These are phyloP conservation scores for Petasospora rhodanensis DNA, from an alignment of 1,139 yeast species.

Conservation along the genomic window DNA sequence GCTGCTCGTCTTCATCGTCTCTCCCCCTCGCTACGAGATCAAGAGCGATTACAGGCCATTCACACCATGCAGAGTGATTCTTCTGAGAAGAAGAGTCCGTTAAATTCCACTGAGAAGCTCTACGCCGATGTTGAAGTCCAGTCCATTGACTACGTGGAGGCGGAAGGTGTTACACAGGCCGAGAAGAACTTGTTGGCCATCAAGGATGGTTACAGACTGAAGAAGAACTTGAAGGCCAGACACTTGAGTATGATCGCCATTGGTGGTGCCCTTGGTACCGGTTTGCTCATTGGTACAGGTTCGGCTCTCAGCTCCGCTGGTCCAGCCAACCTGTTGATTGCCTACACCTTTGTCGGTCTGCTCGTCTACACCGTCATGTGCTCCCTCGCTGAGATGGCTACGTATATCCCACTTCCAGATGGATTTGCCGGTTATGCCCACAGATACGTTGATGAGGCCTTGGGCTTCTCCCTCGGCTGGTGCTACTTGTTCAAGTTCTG, in stretches of 20 bases:
- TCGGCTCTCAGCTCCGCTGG: conserved; percentile 58
- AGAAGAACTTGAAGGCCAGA: conserved; percentile 54
- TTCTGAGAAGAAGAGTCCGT: too few relatives aligned
- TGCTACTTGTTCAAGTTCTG: conserved; percentile 89
- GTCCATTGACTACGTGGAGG: too few relatives aligned
- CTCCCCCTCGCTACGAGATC: too few relatives aligned
- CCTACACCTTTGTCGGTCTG: conserved; percentile 62
- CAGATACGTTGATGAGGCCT: conserved; percentile 50
- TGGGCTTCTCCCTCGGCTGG: conserved; percentile 83
- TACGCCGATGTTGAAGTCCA: too few relatives aligned
- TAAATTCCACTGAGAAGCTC: too few relatives aligned
- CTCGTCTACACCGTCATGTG: conserved; percentile 64
- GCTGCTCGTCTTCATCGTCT: too few relatives aligned
- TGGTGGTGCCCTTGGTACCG: conserved; percentile 71
- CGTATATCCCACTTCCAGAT: conserved; percentile 64
- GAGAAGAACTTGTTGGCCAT: too few relatives aligned
- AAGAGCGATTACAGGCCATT: too few relatives aligned
- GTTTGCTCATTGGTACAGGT: conserved; percentile 56
- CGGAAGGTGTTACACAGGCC: too few relatives aligned
- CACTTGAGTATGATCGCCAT: conserved; percentile 62
- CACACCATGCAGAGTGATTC: too few relatives aligned
- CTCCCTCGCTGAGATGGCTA: conserved; percentile 73
- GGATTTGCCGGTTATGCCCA: conserved; percentile 56
- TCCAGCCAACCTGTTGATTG: conserved; percentile 64
- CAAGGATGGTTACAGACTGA: too few relatives aligned